Conservation (phyloP, 2,329 filamentous ascomycete species). For the Clonostachys sp. region DNA sequence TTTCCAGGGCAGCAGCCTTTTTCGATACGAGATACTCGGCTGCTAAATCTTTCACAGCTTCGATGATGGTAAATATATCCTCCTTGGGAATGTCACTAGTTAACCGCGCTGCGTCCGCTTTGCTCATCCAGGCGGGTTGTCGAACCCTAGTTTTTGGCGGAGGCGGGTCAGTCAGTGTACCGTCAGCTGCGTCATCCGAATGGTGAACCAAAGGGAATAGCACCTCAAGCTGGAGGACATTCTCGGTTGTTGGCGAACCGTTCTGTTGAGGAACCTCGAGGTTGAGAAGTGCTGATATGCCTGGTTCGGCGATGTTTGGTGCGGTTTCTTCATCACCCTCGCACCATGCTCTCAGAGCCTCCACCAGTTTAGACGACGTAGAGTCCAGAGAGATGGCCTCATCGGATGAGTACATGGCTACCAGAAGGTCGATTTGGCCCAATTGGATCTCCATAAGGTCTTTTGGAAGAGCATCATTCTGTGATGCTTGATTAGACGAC, state of each 20-base stretch:
- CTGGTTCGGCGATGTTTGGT: slow-evolving; percentile 3
- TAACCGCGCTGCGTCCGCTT: slow-evolving; percentile 33
- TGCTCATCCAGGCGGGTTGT: slow-evolving; percentile 48
- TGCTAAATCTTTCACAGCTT: slow-evolving; percentile 32
- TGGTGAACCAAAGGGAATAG: slow-evolving; percentile 20
- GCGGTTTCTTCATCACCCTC: slow-evolving; percentile 5
- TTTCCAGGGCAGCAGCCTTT: background rate
- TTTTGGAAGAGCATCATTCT: slow-evolving; percentile 18
- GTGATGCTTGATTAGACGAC: too few species aligned
- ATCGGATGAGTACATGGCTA: slow-evolving; percentile 43
- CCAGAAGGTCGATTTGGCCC: slow-evolving; percentile 43
- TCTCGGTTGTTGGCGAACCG: background rate
- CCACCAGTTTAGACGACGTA: slow-evolving; percentile 7
- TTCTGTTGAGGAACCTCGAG: slow-evolving; percentile 11
- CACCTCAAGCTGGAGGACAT: slow-evolving; percentile 23
- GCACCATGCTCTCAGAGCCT: slow-evolving; percentile 12
- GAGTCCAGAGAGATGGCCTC: slow-evolving; percentile 21
- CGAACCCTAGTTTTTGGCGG: slow-evolving; percentile 33
- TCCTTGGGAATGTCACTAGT: slow-evolving; percentile 29
- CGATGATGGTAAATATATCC: slow-evolving; percentile 40
- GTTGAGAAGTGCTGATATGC: slow-evolving; percentile 16
- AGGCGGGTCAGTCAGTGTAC: slow-evolving; percentile 26
- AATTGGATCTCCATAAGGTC: slow-evolving; percentile 42
- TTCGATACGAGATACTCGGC: background rate
- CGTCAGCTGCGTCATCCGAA: slow-evolving; percentile 1